Conservation (phyloP, 768 basidiomycete species). For the Suillus sp. region DNA sequence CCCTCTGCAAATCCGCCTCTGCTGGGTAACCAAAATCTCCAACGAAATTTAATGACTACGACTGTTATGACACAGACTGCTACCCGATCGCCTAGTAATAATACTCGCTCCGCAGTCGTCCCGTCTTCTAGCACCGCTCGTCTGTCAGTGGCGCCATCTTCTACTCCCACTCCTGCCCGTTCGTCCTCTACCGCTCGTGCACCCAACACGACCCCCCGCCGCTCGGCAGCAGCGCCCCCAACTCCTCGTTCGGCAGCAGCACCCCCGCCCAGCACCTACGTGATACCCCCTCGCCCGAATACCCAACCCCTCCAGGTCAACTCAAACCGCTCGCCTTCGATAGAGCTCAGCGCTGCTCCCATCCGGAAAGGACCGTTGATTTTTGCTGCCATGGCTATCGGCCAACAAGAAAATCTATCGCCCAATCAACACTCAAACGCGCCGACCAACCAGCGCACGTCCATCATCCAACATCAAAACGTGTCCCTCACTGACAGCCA, state of each 20-base stretch:
- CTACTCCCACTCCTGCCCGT: background rate
- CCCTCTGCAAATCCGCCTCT: background rate
- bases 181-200: background rate
- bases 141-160: background rate
- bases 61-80: background rate
- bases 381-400: constrained; percentile 54
- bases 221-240: background rate
- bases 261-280: constrained; percentile 22
- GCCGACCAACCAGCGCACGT: background rate
- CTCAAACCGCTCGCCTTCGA: background rate
- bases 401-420: background rate
- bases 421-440: background rate
- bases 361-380: constrained; percentile 59
- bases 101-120: background rate
- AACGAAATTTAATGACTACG: constrained; percentile 18
- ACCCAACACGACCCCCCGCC: background rate
- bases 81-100: background rate
- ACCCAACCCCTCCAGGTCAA: background rate
- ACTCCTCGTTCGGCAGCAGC: constrained; percentile 16
- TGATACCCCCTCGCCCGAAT: constrained; percentile 20
- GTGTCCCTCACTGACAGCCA: background rate
- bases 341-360: constrained; percentile 22
- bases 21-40: background rate
- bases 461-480: background rate
- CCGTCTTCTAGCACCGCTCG: background rate